Base-by-base conservation (phyloP, 1,284 basidiomycete species). In the Austroboletus novae-zelandiae region DNA sequence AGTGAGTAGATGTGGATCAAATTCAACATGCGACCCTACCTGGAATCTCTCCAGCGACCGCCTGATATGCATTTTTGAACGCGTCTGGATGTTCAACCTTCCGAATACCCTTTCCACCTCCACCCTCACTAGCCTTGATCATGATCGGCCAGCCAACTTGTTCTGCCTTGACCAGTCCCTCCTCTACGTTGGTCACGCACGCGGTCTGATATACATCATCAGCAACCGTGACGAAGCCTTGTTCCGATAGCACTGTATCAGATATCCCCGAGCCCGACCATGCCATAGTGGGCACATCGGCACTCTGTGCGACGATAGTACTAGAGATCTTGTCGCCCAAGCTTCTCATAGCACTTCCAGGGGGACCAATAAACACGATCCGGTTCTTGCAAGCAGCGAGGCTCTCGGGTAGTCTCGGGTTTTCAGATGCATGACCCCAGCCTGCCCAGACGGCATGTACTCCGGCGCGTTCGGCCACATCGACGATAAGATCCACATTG, bases 401-500 rank as follows among this genome's bases (percentile, higher is more conserved):
- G 54, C 86, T 89, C 71, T 99, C 97, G 8, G 97, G 97, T n/a
- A 99, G 77, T 53, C 95, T 86, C 4, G 97, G 97, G 72, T 99
- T 99, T 74, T 99, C 97, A 4, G 97, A 99, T 9, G 97, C 97
- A 71, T 99, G 97, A 48, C 97, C 97, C 97, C 97, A 99, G 53
- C 97, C 97, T 41, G 97, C 97, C 97, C 97, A 99, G 34, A 99
- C 97, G 44, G 97, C 97, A 69, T 99, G 96, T 3, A 99, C 97
- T 43, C 94, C 95, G 30, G 93, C 83, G 57, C 97, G 89, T 74
- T 99, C 95, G 40, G 97, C 97, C 53, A 99, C 86, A 67, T 99
- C 97, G 57, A 99, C 92, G 64, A 99, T 99, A 63, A 98, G 88
- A 69, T 99, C 97, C 62, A 99, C 97, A 69, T 99, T 99, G 62